Evolutionary conservation across 106 monocot genomes (phyloP).

Genomic region (Acanthochlamys bracteata): DNA sequence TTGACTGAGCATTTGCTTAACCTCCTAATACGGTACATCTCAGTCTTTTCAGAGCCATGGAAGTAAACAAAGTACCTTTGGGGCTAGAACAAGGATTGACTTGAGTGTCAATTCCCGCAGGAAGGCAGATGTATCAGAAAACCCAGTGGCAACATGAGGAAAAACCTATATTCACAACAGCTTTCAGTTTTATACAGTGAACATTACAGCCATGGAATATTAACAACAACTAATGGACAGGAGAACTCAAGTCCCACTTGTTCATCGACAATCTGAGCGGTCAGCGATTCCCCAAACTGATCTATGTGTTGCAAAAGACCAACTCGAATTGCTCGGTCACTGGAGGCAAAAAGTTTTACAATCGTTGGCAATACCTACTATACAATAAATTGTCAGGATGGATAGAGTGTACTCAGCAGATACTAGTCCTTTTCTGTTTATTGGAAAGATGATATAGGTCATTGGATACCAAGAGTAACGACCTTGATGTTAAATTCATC

Average conservation of each 20-base stretch:
- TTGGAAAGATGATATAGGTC: not conserved
- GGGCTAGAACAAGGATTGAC: constrained; percentile 89
- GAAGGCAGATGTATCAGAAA: constrained; percentile 94
- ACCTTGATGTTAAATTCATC: constrained; percentile 85
- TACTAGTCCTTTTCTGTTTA: too few species aligned
- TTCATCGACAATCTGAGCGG: constrained; percentile 87
- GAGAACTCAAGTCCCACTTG: constrained; percentile 36
- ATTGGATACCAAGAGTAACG: not conserved
- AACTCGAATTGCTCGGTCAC: constrained; percentile 92
- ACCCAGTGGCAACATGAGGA: constrained; percentile 91
- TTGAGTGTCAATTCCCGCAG: constrained; percentile 95
- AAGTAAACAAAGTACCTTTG: constrained; percentile 44
- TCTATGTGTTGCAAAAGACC: constrained; percentile 92
- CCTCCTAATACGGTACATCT: too few species aligned
- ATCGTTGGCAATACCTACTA: constrained; percentile 75
- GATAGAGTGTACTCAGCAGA: not conserved
- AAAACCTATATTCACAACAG: constrained; percentile 45
- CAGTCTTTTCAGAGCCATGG: not conserved
- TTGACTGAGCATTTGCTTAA: too few species aligned
- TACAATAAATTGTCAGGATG: constrained; percentile 4
- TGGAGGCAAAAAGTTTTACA: constrained; percentile 91
- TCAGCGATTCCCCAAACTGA: constrained; percentile 93
- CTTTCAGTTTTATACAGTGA: not conserved
- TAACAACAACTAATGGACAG: not conserved
- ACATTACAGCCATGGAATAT: too few species aligned